phyloP scores from a whole-genome alignment of 257 asterid genomes.

The Catharanthus roseus region DNA sequence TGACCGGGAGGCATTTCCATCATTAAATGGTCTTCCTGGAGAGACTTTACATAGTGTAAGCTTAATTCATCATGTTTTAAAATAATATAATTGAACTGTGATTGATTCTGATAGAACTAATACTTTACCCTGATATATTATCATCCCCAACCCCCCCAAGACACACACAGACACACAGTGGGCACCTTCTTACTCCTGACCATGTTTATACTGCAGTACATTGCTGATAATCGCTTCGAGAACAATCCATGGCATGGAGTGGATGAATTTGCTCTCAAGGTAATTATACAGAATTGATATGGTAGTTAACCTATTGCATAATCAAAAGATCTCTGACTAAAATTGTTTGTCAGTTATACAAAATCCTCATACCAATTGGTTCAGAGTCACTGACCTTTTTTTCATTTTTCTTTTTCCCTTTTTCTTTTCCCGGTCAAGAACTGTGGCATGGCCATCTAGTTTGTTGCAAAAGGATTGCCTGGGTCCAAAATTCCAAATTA shows the following conservation, averaged over 20 bases:
- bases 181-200: not conserved
- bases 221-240: constrained; percentile 69
- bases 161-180: no score
- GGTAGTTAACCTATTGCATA: not conserved
- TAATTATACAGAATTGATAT: constrained; percentile 14
- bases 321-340: not conserved
- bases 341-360: no score
- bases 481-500: not conserved
- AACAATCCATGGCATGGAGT: constrained; percentile 87
- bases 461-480: not conserved
- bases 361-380: not conserved
- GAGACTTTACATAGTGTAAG: constrained; percentile 84
- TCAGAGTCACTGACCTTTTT: not conserved
- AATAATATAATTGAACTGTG: not conserved
- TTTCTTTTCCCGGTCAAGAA: no score
- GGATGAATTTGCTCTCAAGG: constrained; percentile 85
- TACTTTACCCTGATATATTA: no score
- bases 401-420: no score
- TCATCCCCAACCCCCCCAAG: no score
- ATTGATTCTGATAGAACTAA: not conserved
- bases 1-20: constrained; percentile 87
- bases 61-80: not conserved
- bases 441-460: no score
- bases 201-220: constrained; percentile 47
- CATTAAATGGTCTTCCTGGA: constrained; percentile 83